Evolutionary conservation across 2,329 filamentous ascomycete species (phyloP).

Genomic region (Arthrobotrys musiformis): DNA sequence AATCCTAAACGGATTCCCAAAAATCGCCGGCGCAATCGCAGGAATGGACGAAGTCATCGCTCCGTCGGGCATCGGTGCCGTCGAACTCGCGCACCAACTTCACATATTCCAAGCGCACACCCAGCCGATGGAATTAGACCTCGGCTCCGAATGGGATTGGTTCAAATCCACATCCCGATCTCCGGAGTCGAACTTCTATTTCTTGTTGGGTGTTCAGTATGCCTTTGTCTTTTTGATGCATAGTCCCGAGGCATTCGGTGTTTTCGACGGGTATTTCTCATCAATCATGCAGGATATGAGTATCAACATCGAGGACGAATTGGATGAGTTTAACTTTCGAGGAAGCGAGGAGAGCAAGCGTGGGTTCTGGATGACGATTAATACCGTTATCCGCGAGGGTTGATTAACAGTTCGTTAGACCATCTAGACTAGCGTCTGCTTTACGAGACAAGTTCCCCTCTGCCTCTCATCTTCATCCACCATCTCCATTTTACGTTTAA

Average conservation of each 20-base stretch:
- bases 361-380: conserved; percentile 28
- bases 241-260: background rate
- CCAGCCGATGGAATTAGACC: background rate
- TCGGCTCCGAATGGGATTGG: conserved; percentile 27
- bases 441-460: background rate
- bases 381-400: background rate
- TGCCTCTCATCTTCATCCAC: background rate
- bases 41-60: conserved; percentile 63
- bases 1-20: conserved; percentile 63
- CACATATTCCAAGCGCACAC: background rate
- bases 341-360: conserved; percentile 3
- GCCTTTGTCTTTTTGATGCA: conserved; percentile 20
- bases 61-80: conserved; percentile 4
- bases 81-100: conserved; percentile 23
- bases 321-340: conserved; percentile 12
- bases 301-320: background rate
- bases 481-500: background rate
- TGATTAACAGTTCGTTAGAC: background rate
- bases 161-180: conserved; percentile 7
- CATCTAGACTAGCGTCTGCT: background rate
- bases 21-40: conserved; percentile 61
- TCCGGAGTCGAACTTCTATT: conserved; percentile 33
- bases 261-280: background rate
- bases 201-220: conserved; percentile 32
- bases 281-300: conserved; percentile 8